Evolutionary conservation across 805 yeast genomes (phyloP).

Genomic region (Cyberlindnera subsufficiens): DNA sequence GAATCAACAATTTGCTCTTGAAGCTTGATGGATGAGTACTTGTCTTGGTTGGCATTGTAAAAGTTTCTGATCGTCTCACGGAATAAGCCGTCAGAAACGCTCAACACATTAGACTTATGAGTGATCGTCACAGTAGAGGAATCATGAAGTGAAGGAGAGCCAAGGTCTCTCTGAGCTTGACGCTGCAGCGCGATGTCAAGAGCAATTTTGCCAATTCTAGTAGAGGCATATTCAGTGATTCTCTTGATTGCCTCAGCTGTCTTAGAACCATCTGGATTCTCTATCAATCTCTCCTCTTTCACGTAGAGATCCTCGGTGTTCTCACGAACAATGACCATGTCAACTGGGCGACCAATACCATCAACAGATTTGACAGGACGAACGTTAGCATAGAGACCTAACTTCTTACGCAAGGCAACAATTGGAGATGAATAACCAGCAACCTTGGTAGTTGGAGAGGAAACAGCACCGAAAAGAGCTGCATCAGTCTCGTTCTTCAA

Average conservation of each 20-base stretch:
- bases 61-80: slow-evolving; percentile 64
- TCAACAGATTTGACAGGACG: slow-evolving; percentile 95
- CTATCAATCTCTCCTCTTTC: slow-evolving; percentile 81
- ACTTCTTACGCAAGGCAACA: slow-evolving; percentile 94
- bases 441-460: slow-evolving; percentile 90
- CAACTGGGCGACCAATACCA: slow-evolving; percentile 84
- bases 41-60: slow-evolving; percentile 45
- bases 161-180: slow-evolving; percentile 66
- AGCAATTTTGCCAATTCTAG: slow-evolving; percentile 85
- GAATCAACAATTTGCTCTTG: slow-evolving; percentile 98
- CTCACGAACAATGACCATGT: slow-evolving; percentile 96
- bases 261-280: slow-evolving; percentile 73
- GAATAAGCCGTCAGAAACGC: slow-evolving; percentile 91
- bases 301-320: slow-evolving; percentile 97
- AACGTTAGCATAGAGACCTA: slow-evolving; percentile 93
- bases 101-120: slow-evolving; percentile 93
- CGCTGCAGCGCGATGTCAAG: slow-evolving; percentile 90
- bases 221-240: slow-evolving; percentile 83
- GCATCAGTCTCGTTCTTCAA: slow-evolving; percentile 86
- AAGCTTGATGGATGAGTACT: slow-evolving; percentile 56
- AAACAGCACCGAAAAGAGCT: slow-evolving; percentile 96
- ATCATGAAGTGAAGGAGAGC: slow-evolving; percentile 44
- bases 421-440: slow-evolving; percentile 97
- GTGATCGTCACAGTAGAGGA: slow-evolving; percentile 80
- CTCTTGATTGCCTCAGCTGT: slow-evolving; percentile 98